Evolutionary conservation across 164 flowering plant species (phyloP).

Genomic region (Litsea cubeba): DNA sequence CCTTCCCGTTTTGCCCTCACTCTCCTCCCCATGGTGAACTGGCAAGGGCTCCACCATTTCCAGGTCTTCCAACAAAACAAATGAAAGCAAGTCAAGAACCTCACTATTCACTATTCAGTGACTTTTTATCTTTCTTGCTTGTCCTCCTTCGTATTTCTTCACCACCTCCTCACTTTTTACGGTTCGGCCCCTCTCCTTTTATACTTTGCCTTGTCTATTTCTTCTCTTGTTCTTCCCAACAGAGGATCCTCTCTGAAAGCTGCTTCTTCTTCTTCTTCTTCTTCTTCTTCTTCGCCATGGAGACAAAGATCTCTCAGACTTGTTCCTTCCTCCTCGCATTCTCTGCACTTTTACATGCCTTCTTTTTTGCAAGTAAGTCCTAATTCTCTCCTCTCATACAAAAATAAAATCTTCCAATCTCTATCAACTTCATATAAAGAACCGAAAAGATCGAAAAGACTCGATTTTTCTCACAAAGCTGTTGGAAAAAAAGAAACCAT

Average conservation of each 20-base stretch:
- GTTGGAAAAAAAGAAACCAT: too few species aligned
- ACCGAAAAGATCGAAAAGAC: neutral
- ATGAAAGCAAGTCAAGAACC: too few species aligned
- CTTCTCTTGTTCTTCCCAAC: neutral
- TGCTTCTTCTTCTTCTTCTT: neutral
- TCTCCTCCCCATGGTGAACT: too few species aligned
- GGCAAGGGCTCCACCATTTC: too few species aligned
- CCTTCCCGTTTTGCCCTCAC: too few species aligned
- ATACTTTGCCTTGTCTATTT: neutral
- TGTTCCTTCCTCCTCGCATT: conserved; percentile 1
- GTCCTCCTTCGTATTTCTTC: too few species aligned
- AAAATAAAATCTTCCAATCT: neutral
- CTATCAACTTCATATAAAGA: neutral
- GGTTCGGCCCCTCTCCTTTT: neutral
- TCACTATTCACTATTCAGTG: too few species aligned
- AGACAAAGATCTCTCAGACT: neutral
- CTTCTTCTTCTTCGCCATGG: conserved; percentile 11
- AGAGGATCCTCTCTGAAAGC: neutral
- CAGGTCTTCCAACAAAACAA: too few species aligned
- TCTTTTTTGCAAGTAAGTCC: conserved; percentile 18
- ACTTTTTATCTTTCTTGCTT: too few species aligned
- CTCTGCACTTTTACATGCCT: conserved; percentile 6
- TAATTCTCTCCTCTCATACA: neutral
- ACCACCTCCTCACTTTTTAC: neutral
- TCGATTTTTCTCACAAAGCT: neutral